Percentiles rank a stretch among this genome's conserved stretches.
Conservation (phyloP, 805 yeast species). For the Saccharomycopsis guyanensis region DNA sequence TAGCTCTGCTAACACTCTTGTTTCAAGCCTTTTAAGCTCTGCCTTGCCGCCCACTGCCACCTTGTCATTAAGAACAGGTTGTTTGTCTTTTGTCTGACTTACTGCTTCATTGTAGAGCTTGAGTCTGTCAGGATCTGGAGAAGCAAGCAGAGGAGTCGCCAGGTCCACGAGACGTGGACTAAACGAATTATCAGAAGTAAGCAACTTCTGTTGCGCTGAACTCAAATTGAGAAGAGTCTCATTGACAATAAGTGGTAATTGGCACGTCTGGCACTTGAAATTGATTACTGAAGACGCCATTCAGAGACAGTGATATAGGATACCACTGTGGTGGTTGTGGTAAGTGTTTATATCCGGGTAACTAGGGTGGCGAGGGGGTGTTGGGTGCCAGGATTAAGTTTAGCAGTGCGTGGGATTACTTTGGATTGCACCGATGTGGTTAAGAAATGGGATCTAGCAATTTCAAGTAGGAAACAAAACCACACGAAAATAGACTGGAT, state of each 20-base stretch:
- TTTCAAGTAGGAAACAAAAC: no score
- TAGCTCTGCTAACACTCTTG: slow-evolving; percentile 4
- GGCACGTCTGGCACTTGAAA: slow-evolving; percentile 39
- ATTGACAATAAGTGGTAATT: slow-evolving; percentile 35
- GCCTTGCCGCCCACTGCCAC: not conserved
- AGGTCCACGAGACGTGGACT: slow-evolving; percentile 13
- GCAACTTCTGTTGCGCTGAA: slow-evolving; percentile 36
- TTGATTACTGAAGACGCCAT: no score
- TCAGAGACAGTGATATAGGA: no score
- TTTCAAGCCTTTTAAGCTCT: slow-evolving; percentile 5
- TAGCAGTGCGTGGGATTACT: no score
- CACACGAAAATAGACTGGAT: no score
- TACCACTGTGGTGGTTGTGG: no score
- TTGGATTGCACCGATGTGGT: no score
- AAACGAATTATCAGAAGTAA: slow-evolving; percentile 28
- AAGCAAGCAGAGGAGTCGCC: not conserved
- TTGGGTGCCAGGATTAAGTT: no score
- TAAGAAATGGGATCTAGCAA: no score
- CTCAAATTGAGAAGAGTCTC: slow-evolving; percentile 36
- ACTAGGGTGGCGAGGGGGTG: no score
- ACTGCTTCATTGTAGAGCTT: slow-evolving; percentile 8
- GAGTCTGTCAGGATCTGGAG: slow-evolving; percentile 5
- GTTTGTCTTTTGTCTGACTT: slow-evolving; percentile 1
- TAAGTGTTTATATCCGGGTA: no score
- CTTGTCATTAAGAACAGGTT: not conserved